Percentiles rank a stretch among this genome's conserved stretches.
Conservation (phyloP, 2,329 filamentous ascomycete genomes). For the Fusarium sp. region DNA sequence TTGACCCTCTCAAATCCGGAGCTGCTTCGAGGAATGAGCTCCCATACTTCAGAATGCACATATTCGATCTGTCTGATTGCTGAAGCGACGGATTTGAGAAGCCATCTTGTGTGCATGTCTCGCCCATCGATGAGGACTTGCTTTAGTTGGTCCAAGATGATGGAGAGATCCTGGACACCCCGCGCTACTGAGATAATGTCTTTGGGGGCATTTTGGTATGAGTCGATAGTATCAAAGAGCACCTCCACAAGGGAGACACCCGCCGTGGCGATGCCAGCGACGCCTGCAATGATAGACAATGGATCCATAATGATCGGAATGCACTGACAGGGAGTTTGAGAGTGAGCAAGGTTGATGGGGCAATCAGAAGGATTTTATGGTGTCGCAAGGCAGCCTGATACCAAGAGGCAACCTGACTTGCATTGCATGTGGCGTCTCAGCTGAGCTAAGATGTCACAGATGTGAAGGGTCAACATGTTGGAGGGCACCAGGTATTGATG, state of each 20-base stretch:
- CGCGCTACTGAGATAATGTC: background rate
- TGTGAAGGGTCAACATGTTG: background rate
- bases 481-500: background rate
- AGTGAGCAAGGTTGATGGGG: background rate
- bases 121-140: background rate
- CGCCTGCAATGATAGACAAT: background rate
- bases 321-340: background rate
- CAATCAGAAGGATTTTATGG: background rate
- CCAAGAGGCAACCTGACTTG: background rate
- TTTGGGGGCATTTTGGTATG: background rate
- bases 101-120: background rate
- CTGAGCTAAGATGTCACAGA: background rate
- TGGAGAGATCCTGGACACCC: background rate
- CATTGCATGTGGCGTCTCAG: background rate
- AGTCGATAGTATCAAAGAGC: background rate
- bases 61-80: background rate
- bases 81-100: background rate
- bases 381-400: background rate
- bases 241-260: background rate
- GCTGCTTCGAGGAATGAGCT: background rate
- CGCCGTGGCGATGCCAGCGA: background rate
- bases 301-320: background rate
- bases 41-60: background rate
- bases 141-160: background rate
- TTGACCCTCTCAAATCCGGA: background rate